Conservation (phyloP, 306 rosid genomes). For the Trichosanthes truncata region DNA sequence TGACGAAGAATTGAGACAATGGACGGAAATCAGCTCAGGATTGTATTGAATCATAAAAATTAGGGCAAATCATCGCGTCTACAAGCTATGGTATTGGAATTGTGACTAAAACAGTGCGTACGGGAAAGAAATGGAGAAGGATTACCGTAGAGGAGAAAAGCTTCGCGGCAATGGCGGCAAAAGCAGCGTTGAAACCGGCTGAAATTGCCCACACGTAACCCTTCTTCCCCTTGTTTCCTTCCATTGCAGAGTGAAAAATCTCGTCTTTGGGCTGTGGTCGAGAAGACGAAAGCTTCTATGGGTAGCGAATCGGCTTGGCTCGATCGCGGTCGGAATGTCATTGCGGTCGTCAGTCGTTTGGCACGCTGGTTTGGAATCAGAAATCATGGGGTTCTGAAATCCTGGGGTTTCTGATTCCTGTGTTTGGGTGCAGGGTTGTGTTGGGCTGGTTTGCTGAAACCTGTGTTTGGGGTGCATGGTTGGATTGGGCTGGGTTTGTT, state of each 20-base stretch:
- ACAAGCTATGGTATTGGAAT: background rate
- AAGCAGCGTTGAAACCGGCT: slow-evolving; percentile 51
- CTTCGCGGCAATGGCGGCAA: slow-evolving; percentile 57
- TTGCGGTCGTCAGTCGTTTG: background rate
- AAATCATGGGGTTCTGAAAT: no score
- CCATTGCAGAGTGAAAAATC: slow-evolving; percentile 9
- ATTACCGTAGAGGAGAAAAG: slow-evolving; percentile 31
- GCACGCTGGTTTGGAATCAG: no score
- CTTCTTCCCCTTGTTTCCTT: slow-evolving; percentile 5
- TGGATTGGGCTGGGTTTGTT: no score
- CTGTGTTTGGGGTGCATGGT: no score
- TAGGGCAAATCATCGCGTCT: background rate
- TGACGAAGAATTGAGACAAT: background rate
- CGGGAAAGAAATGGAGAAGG: background rate
- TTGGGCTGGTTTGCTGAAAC: no score
- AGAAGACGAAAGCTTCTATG: background rate
- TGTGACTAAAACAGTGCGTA: background rate
- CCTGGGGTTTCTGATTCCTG: no score
- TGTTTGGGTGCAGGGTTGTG: no score
- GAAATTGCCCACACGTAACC: slow-evolving; percentile 52
- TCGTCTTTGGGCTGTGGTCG: background rate
- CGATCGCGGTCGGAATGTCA: background rate
- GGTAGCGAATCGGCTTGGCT: background rate
- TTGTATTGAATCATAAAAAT: background rate
- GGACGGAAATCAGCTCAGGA: background rate